phyloP scores from a whole-genome alignment of 805 yeast genomes.

The Dipodascopsis uninucleata region DNA sequence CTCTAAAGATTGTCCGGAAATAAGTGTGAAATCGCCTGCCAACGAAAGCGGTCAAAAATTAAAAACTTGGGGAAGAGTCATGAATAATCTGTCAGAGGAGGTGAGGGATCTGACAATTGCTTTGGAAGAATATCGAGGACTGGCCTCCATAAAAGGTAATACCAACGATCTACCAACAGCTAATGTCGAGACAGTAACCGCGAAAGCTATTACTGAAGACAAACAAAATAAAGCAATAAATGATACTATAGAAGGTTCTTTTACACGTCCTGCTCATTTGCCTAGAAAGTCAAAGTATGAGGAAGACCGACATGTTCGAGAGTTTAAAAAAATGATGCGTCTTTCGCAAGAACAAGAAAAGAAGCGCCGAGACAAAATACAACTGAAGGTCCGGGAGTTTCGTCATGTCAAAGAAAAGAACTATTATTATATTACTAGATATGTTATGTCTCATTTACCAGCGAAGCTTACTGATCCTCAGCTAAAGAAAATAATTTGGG shows the following conservation, averaged over 20 bases:
- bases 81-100: slow-evolving; percentile 37
- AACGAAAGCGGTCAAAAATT: slow-evolving; percentile 11
- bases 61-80: slow-evolving; percentile 31
- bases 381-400: slow-evolving; percentile 19
- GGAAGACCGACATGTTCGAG: slow-evolving; percentile 50
- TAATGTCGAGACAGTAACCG: not conserved
- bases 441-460: slow-evolving; percentile 38
- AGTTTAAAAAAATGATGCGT: slow-evolving; percentile 46
- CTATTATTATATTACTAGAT: slow-evolving; percentile 40
- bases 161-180: not conserved
- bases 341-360: slow-evolving; percentile 20
- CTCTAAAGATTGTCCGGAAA: too few species aligned
- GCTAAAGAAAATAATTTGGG: slow-evolving; percentile 58
- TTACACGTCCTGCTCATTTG: slow-evolving; percentile 59
- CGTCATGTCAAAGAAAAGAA: slow-evolving; percentile 30
- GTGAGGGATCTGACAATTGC: slow-evolving; percentile 38
- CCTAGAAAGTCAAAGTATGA: slow-evolving; percentile 63
- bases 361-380: slow-evolving; percentile 20
- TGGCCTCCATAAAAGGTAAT: not conserved
- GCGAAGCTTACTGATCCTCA: slow-evolving; percentile 36
- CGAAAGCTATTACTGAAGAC: not conserved
- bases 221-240: slow-evolving; percentile 7
- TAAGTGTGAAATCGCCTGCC: slow-evolving; percentile 10
- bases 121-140: slow-evolving; percentile 29
- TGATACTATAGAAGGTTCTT: slow-evolving; percentile 37